Conservation (phyloP, 768 basidiomycete genomes). For the Trametes cingulata region DNA sequence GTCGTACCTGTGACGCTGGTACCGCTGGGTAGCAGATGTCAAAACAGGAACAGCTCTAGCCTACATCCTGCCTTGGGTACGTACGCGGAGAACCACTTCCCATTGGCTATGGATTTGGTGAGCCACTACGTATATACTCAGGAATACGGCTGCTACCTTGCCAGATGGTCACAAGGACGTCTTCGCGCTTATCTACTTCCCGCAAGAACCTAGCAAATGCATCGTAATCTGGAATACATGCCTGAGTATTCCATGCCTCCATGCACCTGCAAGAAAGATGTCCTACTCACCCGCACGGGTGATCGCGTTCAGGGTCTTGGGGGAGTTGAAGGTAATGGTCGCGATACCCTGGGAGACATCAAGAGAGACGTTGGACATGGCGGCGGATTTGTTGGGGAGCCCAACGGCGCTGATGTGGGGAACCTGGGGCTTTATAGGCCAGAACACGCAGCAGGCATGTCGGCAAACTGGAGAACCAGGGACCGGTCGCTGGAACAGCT, state of each 20-base stretch:
- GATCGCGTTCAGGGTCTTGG: conserved; percentile 60
- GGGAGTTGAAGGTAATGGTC: conserved; percentile 67
- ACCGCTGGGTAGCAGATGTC: conserved; percentile 42
- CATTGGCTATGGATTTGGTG: conserved; percentile 46
- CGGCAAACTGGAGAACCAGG: not conserved
- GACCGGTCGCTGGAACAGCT: not conserved
- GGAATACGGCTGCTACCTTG: conserved; percentile 45
- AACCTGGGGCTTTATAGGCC: not conserved
- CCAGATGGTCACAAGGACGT: conserved; percentile 67
- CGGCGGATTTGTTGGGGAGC: not conserved
- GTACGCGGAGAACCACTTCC: conserved; percentile 76
- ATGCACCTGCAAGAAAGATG: not conserved
- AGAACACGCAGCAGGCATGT: not conserved
- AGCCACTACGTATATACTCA: not conserved
- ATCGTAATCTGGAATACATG: conserved; percentile 52
- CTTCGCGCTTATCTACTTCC: conserved; percentile 56
- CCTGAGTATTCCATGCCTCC: not conserved
- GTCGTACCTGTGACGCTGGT: conserved; percentile 34
- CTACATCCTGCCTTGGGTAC: conserved; percentile 25
- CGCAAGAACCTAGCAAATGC: conserved; percentile 58
- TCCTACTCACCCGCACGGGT: conserved; percentile 43
- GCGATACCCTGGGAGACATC: conserved; percentile 59
- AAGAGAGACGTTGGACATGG: conserved; percentile 49
- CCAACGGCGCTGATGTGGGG: not conserved
- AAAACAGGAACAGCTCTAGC: not conserved